Base-by-base conservation (phyloP, 495 filamentous ascomycete genomes). In the Tricharina praecox region DNA sequence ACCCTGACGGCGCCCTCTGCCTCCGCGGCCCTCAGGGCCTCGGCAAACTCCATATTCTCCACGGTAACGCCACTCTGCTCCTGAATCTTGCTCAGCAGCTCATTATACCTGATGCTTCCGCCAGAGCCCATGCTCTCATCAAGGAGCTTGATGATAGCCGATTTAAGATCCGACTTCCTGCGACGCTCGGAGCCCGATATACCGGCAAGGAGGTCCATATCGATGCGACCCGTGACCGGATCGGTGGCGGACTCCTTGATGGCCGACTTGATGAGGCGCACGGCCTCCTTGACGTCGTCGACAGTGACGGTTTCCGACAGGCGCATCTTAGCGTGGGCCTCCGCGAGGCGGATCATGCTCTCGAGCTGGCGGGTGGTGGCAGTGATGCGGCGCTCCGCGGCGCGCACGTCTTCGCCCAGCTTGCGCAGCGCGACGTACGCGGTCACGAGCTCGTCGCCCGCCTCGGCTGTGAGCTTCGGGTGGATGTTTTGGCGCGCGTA, bases 241-340 rank as follows among this genome's bases (percentile, higher is more conserved):
- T 99, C 90, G 0, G 90, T 99, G 4, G 90, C 90, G 0, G 87
- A 81, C 56, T 92, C 86, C 70, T 99, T 96, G 58, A 99, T 78
- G n/a, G 90, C 90, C 0, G 77, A 78, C 54, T 82, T 79, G 66
- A 96, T 97, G 45, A 97, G 69, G 9, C 90, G 78, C 10, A 93
- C 84, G 3, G 90, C 87, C 67, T 97, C 90, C 11, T 77, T 64
- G 18, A 97, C 90, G 62, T 97, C 90, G 45, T 75, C 74, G 10
- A 68, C 73, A 0, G 82, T 88, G 32, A 97, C 92, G 36, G 67
- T 70, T 0, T 66, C 53, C 0, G 82, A 78, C 8, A 97, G 71
- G 18, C 90, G 80, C 90, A 97, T 97, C 56, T 93, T 93, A 24
- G 90, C 90, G 66, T 97, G 90, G 5, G 92, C 90, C 69, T 97